A percentile compares a stretch with the other conserved stretches of the same genome.
Evolutionary conservation across 2,329 filamentous ascomycete genomes (phyloP).

Genomic region (Periconia macrospinosa): DNA sequence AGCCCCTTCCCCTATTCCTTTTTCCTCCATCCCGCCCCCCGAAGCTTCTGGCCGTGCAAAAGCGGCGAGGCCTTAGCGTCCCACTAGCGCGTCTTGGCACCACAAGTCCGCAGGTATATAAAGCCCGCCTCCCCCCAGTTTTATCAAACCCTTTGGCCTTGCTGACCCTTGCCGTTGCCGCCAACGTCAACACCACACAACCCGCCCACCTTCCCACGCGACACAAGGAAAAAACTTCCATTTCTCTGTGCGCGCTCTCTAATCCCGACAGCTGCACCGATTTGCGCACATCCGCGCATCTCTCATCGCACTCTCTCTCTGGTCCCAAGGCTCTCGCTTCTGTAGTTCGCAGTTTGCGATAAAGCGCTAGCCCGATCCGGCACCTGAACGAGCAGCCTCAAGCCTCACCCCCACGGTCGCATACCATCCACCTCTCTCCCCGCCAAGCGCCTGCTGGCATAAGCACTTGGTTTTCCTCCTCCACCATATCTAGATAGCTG

Average conservation of each 20-base stretch:
- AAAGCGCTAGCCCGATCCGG: conserved; percentile 33
- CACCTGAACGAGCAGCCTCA: conserved; percentile 30
- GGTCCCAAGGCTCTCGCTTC: not conserved
- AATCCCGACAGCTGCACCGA: conserved; percentile 27
- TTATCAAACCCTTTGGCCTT: not conserved
- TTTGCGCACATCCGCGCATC: conserved; percentile 27
- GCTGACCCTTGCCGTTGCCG: not conserved
- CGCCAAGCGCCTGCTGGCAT: conserved; percentile 48
- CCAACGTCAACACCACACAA: not conserved
- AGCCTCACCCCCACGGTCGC: conserved; percentile 29
- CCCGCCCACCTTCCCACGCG: not conserved
- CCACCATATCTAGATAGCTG: conserved; percentile 24
- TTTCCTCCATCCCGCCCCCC: conserved; percentile 6
- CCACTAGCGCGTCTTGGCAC: not conserved
- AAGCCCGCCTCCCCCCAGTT: not conserved
- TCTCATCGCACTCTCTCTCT: conserved; percentile 1
- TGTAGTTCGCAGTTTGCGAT: conserved; percentile 20
- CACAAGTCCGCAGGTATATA: conserved; percentile 3
- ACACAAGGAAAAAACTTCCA: not conserved
- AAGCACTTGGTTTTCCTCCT: conserved; percentile 38
- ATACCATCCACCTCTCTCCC: conserved; percentile 13
- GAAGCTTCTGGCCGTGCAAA: conserved; percentile 2
- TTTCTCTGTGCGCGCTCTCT: conserved; percentile 32
- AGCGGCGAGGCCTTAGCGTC: conserved; percentile 1
- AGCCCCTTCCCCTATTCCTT: conserved; percentile 15